Base-by-base conservation (phyloP, 1,139 yeast genomes). In the Geotrichum restrictum region DNA sequence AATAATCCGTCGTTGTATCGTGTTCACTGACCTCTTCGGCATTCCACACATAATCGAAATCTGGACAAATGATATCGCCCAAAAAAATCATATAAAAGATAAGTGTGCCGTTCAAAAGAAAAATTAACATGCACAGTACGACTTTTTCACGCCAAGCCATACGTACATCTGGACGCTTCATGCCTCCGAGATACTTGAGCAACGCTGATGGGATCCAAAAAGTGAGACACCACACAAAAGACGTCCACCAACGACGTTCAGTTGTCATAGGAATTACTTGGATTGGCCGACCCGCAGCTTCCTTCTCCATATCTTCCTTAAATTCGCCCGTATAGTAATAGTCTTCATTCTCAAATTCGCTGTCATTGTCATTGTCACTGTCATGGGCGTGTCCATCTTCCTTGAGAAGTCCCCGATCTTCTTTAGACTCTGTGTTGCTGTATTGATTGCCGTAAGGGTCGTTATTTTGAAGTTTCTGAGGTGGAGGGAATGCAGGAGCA, bases 91-190 rank as follows among this genome's bases (percentile, higher is more conserved):
- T 71, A 57, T 72, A 72, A 55, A 72, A 72, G 36, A 71, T 67
- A 52, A 72, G 66, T 7, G 61, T 69, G 3, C 62, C 61, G 45
- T 67, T 64, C 3, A 75, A 73, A 57, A 72, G 65, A 1, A 73
- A 74, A 51, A 73, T 66, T 44, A 72, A 60, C 47, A 71, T 64
- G 24, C 72, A 59, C 47, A 71, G 65, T 39, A 68, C 62, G 3
- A 72, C 56, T 60, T 72, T 72, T 51, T 72, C 76, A 38, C 75
- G 60, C 76, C 76, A 72, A 0, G 76, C 76, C n/a, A 67, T 59
- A 11, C 74, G 69, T 18, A 72, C 62, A 54, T 71, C 72, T 45
- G 66, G 66, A 44, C 73, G 61, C 3, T 64, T 61, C 58, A 71
- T 62, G 16, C 64, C 52, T 6, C 73, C 72, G 22, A 68, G 33